Evolutionary conservation across 305 asterid species (phyloP).

Genomic region (Fraxinus nigra): DNA sequence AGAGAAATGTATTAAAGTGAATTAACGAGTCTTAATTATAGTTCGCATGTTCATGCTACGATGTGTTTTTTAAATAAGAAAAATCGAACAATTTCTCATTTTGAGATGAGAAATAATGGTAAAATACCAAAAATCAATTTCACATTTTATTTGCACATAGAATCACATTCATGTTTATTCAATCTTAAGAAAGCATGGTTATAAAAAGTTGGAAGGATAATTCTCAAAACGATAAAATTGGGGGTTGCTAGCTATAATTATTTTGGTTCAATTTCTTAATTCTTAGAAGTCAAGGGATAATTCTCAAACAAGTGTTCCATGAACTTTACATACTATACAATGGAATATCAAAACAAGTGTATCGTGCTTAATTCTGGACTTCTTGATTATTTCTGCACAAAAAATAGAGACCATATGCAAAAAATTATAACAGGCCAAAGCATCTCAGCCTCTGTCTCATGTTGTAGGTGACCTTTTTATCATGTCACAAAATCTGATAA

Average conservation of each 20-base stretch:
- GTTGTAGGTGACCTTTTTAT: conserved; percentile 9
- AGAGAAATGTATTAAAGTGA: not conserved
- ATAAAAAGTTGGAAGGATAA: not conserved
- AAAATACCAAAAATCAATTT: not conserved
- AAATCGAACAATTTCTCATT: not conserved
- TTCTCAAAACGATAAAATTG: not conserved
- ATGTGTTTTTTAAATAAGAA: not conserved
- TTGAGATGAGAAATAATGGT: not conserved
- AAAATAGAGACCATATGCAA: not conserved
- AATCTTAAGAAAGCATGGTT: not conserved
- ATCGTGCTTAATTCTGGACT: conserved; percentile 20
- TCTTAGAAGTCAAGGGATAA: not conserved
- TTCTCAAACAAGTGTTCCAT: conserved; percentile 13
- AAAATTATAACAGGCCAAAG: conserved; percentile 24
- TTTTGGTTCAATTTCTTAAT: not conserved
- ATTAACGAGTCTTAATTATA: not conserved
- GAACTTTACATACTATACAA: conserved; percentile 28
- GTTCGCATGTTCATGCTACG: not conserved
- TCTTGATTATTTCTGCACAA: conserved; percentile 27
- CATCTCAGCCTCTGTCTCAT: conserved; percentile 13
- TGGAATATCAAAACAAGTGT: conserved; percentile 19
- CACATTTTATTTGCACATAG: not conserved
- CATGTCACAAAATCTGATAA: conserved; percentile 65
- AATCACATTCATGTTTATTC: not conserved
- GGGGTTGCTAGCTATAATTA: not conserved